Evolutionary conservation across 768 basidiomycete species (phyloP).

Genomic region (Leccinum variicolor): DNA sequence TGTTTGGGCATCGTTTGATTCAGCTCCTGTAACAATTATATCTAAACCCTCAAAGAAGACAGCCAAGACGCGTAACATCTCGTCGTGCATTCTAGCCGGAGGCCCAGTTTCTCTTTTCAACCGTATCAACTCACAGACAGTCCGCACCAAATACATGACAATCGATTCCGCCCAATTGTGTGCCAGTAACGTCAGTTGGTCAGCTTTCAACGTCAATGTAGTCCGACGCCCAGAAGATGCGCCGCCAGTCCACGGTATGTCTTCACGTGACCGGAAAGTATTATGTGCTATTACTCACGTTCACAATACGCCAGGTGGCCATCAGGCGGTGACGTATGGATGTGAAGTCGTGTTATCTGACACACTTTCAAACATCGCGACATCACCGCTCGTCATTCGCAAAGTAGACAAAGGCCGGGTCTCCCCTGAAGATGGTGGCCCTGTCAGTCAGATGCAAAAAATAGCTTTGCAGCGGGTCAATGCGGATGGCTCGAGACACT

Average conservation of each 20-base stretch:
- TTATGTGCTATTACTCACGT: slow-evolving; percentile 38
- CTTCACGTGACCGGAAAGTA: slow-evolving; percentile 47
- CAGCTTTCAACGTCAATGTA: slow-evolving; percentile 91
- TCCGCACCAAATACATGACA: slow-evolving; percentile 96
- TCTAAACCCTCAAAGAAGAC: slow-evolving; percentile 98
- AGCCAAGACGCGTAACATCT: slow-evolving; percentile 89
- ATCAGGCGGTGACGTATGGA: slow-evolving; percentile 88
- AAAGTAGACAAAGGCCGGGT: slow-evolving; percentile 92
- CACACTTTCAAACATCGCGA: slow-evolving; percentile 79
- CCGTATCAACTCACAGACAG: slow-evolving; percentile 94
- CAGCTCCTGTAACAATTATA: slow-evolving; percentile 89
- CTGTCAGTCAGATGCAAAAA: slow-evolving; percentile 96
- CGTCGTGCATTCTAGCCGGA: slow-evolving; percentile 84
- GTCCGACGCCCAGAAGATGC: slow-evolving; percentile 69
- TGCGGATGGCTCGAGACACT: slow-evolving; percentile 79
- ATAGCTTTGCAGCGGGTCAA: slow-evolving; percentile 86
- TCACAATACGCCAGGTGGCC: slow-evolving; percentile 49
- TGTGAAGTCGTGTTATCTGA: slow-evolving; percentile 86
- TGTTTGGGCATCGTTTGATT: slow-evolving; percentile 89
- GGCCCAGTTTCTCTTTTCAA: slow-evolving; percentile 93
- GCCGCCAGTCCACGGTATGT: slow-evolving; percentile 59
- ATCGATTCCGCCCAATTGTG: slow-evolving; percentile 80
- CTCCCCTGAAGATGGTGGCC: slow-evolving; percentile 84
- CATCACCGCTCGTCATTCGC: slow-evolving; percentile 81
- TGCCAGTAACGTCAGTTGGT: slow-evolving; percentile 91